Evolutionary conservation across 768 basidiomycete genomes (phyloP).

Genomic region (Leucosporidium creatinivorum): DNA sequence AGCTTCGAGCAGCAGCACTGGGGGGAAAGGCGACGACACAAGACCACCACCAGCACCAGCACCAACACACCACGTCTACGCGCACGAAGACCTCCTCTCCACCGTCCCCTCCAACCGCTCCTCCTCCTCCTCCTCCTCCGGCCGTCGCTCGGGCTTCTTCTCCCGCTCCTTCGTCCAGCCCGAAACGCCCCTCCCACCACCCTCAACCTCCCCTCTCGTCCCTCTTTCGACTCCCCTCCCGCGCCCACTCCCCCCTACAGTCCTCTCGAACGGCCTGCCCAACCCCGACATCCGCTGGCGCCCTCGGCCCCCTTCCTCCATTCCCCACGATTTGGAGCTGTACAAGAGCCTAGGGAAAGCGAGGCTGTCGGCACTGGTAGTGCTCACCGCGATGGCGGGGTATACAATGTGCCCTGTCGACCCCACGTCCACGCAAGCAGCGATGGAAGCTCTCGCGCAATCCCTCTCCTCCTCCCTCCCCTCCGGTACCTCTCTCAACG

Average conservation of each 20-base stretch:
- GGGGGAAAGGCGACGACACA: not conserved
- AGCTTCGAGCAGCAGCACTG: not conserved
- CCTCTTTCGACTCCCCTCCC: slow-evolving; percentile 17
- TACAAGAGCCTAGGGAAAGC: slow-evolving; percentile 31
- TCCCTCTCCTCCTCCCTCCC: slow-evolving; percentile 23
- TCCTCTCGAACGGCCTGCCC: slow-evolving; percentile 29
- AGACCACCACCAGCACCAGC: not conserved
- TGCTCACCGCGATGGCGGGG: slow-evolving; percentile 81
- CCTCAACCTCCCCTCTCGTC: slow-evolving; percentile 32
- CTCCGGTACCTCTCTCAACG: slow-evolving; percentile 3
- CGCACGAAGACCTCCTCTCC: slow-evolving; percentile 30
- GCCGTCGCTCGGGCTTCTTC: slow-evolving; percentile 11
- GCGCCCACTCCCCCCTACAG: slow-evolving; percentile 10
- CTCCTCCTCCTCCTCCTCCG: not conserved
- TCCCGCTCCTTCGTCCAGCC: slow-evolving; percentile 13
- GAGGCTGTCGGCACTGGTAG: slow-evolving; percentile 69
- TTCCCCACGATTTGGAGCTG: slow-evolving; percentile 23
- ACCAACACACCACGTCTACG: slow-evolving; percentile 5
- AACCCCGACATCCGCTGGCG: slow-evolving; percentile 32
- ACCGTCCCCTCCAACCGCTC: not conserved
- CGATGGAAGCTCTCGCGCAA: slow-evolving; percentile 36
- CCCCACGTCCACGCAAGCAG: slow-evolving; percentile 46
- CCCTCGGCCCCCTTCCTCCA: slow-evolving; percentile 4
- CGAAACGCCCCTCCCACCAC: slow-evolving; percentile 20
- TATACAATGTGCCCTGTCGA: slow-evolving; percentile 88